Evolutionary conservation across 2,329 filamentous ascomycete genomes (phyloP), one percentile per base, ranked within the genome.

Genomic region (Thermomyces lanuginosus): DNA sequence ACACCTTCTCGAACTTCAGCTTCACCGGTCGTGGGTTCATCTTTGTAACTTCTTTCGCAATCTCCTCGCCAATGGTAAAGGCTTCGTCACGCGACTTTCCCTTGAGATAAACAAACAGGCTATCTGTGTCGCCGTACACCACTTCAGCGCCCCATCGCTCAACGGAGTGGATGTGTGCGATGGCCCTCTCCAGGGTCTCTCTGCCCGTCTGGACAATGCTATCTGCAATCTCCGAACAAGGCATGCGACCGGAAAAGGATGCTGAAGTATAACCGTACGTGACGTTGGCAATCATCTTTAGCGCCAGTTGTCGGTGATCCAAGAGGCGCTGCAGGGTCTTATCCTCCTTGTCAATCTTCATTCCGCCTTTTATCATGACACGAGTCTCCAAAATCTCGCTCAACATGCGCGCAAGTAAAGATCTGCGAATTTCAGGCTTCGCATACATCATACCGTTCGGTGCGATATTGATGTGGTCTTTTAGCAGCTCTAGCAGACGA

Each of bases 241-340:
- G 89, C 89, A 98, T 95, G 13, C 89, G 72, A 0, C 89, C 89
- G 0, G 86, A 95, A 51, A 93, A 98, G 0, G 82, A 91, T 0
- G 89, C 89, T 2, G 89, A 95, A 0, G 89, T 89, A 53, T 98
- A 98, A 7, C 89, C 89, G 44, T 98, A 98, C 0, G 89, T 98
- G 39, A 98, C 89, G 42, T 98, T 98, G n/a, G 89, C 89, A 20
- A 98, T 80, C 5, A 98, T 64, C 48, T 98, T 98, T 14, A 98
- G 65, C 0, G 89, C 89, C 3, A 98, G 62, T 42, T 98, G 89
- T 43, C 89, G 66, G 49, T 93, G 92, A 56, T 98, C 91, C 10
- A 95, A 62, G 8, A 95, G 66, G 34, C 78, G 75, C 43, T 95
- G 86, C 9, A 95, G 56, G 0, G 70, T 69, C 48, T 72, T 84